A percentile compares a stretch with the other conserved stretches of the same genome.
phyloP scores from a whole-genome alignment of 116 monocot species.

The Papilionanthe hybrid region DNA sequence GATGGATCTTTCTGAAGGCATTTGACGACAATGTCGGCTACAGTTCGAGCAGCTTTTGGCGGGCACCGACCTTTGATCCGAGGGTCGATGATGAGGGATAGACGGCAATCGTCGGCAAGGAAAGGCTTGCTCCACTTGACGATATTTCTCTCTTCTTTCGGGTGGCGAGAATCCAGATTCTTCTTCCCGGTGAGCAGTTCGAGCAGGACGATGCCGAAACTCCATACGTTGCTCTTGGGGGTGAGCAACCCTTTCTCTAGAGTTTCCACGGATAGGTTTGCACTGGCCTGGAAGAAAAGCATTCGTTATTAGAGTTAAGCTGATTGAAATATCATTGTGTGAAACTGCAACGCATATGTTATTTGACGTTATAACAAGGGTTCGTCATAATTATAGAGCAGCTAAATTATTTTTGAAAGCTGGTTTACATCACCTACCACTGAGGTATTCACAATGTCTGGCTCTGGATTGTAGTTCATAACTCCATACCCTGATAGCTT shows the following conservation, averaged over 20 bases:
- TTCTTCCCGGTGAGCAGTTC: slow-evolving; percentile 81
- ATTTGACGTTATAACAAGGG: no score
- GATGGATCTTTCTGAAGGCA: slow-evolving; percentile 64
- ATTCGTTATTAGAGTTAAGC: no score
- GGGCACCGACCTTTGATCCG: slow-evolving; percentile 77
- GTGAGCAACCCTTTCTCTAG: slow-evolving; percentile 78
- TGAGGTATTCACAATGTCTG: slow-evolving; percentile 45
- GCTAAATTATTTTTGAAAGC: no score
- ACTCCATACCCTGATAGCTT: slow-evolving; percentile 92
- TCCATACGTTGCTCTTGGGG: slow-evolving; percentile 91
- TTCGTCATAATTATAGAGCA: no score
- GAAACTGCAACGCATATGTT: no score
- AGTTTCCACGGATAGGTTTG: slow-evolving; percentile 70
- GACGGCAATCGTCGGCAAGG: slow-evolving; percentile 73
- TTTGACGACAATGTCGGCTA: slow-evolving; percentile 74
- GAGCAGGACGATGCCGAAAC: slow-evolving; percentile 80
- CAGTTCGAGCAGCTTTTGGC: slow-evolving; percentile 61
- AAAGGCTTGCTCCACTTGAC: slow-evolving; percentile 85
- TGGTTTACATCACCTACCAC: slow-evolving; percentile 9
- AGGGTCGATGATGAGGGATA: slow-evolving; percentile 80
- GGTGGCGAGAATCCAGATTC: slow-evolving; percentile 54
- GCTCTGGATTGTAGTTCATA: slow-evolving; percentile 50
- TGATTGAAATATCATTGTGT: no score
- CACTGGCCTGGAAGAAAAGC: slow-evolving; percentile 27
- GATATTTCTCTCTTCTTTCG: slow-evolving; percentile 86